Evolutionary conservation across 352 stramenopile species (phyloP), one percentile per base, ranked within the genome.

Genomic region (Globisporangium paroecandrum): DNA sequence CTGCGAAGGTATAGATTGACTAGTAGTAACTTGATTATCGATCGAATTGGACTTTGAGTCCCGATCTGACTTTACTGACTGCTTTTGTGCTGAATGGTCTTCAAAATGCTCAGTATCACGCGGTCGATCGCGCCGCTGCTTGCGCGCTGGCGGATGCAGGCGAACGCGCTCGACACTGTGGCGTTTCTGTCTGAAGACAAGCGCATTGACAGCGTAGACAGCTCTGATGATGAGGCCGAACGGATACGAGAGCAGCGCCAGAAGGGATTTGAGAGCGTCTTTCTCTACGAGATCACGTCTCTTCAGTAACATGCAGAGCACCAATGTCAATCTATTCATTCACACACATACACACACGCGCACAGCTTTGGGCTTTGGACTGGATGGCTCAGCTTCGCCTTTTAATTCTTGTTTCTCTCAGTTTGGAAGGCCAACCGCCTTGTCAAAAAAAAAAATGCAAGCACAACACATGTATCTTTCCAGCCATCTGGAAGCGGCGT

Each of bases 341-440:
- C n/a, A 22, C 22, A 66, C n/a, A 32, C 27, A 68, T 24, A 69
- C 49, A 51, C 47, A 41, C 34, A 41, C 9, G 18, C 24, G 36
- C 24, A 2, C 53, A n/a, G 24, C 25, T 24, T 43, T 22, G 43
- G 43, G 9, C 43, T 49, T 47, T 27, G 2, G 55, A 53, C 41
- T 7, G 10, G 69, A 81, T 89, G 76, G 70, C 79, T 91, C 81
- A 89, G 81, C 66, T 89, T 91, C 81, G 81, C 83, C 83, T 91
- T 89, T 87, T 85, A 60, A 49, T n/a, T 61, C 66, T 71, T 75
- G 59, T 9, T 66, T 81, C 71, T 86, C 70, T 83, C 78, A 74
- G 22, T 54, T 61, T 38, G 38, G 60, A 34, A 49, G 58, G 49
- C 25, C 58, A 65, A 36, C 6, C 27, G 34, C 49, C 47, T 59